Evolutionary conservation across 768 basidiomycete genomes (phyloP).

Genomic region (Agrocybe praecox): DNA sequence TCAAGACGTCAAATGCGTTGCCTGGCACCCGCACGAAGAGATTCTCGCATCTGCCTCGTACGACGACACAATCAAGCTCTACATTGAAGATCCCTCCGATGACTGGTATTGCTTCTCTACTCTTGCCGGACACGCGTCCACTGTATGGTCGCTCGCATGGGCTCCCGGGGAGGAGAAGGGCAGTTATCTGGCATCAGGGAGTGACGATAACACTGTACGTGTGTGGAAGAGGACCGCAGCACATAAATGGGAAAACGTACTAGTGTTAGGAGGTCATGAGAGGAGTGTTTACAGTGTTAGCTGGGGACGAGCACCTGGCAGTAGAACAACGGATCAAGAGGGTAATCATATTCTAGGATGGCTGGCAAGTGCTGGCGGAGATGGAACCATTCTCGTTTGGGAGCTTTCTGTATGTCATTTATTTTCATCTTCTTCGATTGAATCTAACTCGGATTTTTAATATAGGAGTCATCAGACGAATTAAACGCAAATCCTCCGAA

Average conservation of each 20-base stretch:
- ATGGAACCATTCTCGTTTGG: conserved; percentile 85
- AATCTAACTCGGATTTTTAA: not conserved
- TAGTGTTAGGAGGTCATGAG: conserved; percentile 65
- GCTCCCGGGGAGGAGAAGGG: conserved; percentile 57
- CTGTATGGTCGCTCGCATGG: conserved; percentile 92
- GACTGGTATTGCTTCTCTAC: conserved; percentile 93
- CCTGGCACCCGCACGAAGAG: conserved; percentile 97
- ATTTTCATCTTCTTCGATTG: conserved; percentile 1
- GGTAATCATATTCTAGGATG: conserved; percentile 62
- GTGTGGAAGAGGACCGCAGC: conserved; percentile 78
- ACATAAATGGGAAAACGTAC: conserved; percentile 64
- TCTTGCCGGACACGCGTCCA: conserved; percentile 78
- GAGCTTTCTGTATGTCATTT: conserved; percentile 57
- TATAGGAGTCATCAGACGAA: conserved; percentile 27
- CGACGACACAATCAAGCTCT: conserved; percentile 94
- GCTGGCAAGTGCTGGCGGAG: conserved; percentile 84
- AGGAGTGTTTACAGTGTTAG: conserved; percentile 81
- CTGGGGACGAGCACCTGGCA: conserved; percentile 48
- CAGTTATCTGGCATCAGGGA: conserved; percentile 80
- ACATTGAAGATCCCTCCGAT: conserved; percentile 89
- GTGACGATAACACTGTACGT: conserved; percentile 82
- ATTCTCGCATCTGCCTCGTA: conserved; percentile 97
- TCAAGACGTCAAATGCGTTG: conserved; percentile 94
- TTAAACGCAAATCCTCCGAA: conserved; percentile 11
- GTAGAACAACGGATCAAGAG: conserved; percentile 18